Evolutionary conservation across 352 stramenopile genomes (phyloP).

Genomic region (Phytophthora macrochlamydospora): DNA sequence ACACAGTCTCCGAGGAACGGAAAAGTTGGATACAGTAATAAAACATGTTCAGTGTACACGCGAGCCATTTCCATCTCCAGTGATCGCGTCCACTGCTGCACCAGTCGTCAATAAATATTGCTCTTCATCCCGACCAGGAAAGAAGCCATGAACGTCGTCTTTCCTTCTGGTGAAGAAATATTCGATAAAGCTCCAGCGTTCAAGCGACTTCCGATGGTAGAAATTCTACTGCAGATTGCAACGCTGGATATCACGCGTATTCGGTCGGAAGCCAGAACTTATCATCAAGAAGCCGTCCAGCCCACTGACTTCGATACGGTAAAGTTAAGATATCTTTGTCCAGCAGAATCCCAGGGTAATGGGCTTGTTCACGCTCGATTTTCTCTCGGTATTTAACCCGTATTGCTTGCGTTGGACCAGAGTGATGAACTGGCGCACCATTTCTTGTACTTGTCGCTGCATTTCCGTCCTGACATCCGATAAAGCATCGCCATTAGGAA

Average conservation of each 20-base stretch:
- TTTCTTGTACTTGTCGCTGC: conserved; percentile 20
- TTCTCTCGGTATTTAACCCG: conserved; percentile 13
- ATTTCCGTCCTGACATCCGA: conserved; percentile 13
- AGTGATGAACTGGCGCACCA: conserved; percentile 40
- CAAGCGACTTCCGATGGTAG: conserved; percentile 42
- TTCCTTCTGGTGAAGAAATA: conserved; percentile 30
- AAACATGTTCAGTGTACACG: conserved; percentile 55
- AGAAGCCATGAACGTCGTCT: conserved; percentile 66
- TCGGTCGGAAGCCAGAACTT: conserved; percentile 27
- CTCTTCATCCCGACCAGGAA: conserved; percentile 51
- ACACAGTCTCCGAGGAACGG: conserved; percentile 56
- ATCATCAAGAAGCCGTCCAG: neutral
- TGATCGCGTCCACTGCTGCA: conserved; percentile 64
- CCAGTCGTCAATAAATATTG: conserved; percentile 33
- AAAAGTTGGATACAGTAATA: conserved; percentile 48
- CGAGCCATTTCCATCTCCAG: conserved; percentile 60
- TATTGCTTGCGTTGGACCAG: conserved; percentile 30
- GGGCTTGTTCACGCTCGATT: conserved; percentile 6
- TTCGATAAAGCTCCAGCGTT: conserved; percentile 44
- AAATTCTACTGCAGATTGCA: conserved; percentile 64
- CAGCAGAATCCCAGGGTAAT: neutral
- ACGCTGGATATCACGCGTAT: conserved; percentile 49
- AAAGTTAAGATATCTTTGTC: conserved; percentile 7
- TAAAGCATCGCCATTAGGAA: conserved; percentile 10
- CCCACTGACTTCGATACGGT: conserved; percentile 42